Base-by-base conservation (phyloP, 2,329 filamentous ascomycete species). In the Chrysosporium queenslandicum region DNA sequence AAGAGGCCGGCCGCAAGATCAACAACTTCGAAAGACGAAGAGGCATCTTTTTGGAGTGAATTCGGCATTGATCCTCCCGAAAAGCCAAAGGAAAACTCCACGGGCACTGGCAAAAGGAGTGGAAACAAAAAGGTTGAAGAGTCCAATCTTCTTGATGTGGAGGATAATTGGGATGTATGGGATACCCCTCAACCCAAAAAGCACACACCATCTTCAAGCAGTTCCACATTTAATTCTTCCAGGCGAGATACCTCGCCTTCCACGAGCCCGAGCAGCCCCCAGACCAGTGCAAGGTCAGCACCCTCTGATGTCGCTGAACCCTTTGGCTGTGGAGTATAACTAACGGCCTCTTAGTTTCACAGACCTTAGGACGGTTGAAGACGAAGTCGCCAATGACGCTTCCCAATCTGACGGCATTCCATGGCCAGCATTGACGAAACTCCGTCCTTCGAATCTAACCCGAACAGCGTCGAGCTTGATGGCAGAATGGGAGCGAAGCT, bases 401-500 rank as follows among this genome's bases (percentile, higher is more conserved):
- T 66, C 60, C 46, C 62, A 65, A 12, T 63, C 66, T 34, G 70
- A 72, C 47, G 65, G 67, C 48, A 73, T 76, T 12, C 73, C 85
- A 25, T 87, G 87, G 71, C 82, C 83, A 46, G 78, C 84, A 45
- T 77, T 94, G 52, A 83, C 82, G 64, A 82, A 83, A 58, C 71
- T 89, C 39, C 79, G 81, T 7, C 86, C 89, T 0, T 82, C 81
- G 59, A 89, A 87, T 61, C 72, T 96, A 59, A 87, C 88, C 65
- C 79, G 82, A 34, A 91, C 87, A 0, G 87, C 90, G n/a, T 86
- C 83, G 32, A 86, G 85, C 56, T 75, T 95, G 53, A 88, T 96
- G 81, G 85, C 83, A 58, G 89, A 95, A 64, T 94, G 88, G 87
- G 91, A 97, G 71, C 87, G 82, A 67, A 86, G 80, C 58, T 72